Base-by-base conservation (phyloP, 179 eudicot genomes). In the Drosera spatulata region DNA sequence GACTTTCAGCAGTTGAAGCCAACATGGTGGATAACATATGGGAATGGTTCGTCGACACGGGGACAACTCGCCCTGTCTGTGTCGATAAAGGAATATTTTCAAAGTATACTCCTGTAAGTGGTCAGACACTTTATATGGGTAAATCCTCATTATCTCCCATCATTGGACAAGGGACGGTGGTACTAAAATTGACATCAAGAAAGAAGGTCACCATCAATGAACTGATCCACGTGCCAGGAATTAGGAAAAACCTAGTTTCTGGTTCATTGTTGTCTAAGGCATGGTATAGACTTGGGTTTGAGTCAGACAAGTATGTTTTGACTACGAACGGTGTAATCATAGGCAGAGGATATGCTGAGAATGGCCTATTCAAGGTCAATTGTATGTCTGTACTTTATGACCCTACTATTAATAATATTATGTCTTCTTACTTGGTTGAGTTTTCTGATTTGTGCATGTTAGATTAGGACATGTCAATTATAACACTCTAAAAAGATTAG, bases 91-190 rank as follows among this genome's bases (percentile, higher is more conserved):
- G 45, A 1, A 55, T 54, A 53, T 64, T 64, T 11, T 12, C 61
- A 3, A 55, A 39, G 8, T 55, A 38, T 6, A 43, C 43, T 7
- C 12, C 9, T 8, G 12, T 10, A 37, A 43, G 4, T 22, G 58
- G 48, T 4, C 33, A 66, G 48, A 37, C 58, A 6, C 33, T 49
- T 3, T 66, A 3, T 15, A 66, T 51, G 52, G 62, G 57, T 2
- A 66, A 66, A 5, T 66, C 57, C 10, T 1, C 51, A 6, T 39
- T 57, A 3, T 58, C 69, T 1, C 42, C 49, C n/a, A 56, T 66
- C 7, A 33, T 49, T 8, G 51, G 63, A 8, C 11, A 50, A n/a
- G 50, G 62, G 4, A 65, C 49, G 11, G 15, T 65, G 39, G 50
- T 46, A 2, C 5, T 65, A 40, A 65, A 48, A 45, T 12, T 65